These are phyloP conservation scores for Hanseniaspora occidentalis DNA, from an alignment of 805 yeast genomes.

Conservation along the genomic window DNA sequence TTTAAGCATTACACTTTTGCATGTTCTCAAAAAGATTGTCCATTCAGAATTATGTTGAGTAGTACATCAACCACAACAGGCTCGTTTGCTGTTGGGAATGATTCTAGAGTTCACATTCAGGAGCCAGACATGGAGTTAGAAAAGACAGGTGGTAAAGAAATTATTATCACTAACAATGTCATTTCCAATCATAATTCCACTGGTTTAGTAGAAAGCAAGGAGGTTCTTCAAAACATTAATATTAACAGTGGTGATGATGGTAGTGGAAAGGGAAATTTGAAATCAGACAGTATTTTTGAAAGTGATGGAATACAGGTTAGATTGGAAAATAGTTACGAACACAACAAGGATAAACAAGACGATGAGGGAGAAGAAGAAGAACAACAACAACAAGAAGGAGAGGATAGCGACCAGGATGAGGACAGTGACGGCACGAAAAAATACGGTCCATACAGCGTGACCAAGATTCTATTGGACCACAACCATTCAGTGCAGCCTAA, in stretches of 20 bases:
- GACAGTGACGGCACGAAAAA: neutral
- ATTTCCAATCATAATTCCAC: too few species aligned
- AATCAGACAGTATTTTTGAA: neutral
- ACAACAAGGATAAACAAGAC: neutral
- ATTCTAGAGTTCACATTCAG: too few species aligned
- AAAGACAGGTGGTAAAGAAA: too few species aligned
- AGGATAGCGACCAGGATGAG: neutral
- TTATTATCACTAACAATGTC: too few species aligned
- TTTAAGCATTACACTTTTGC: slow-evolving; percentile 26
- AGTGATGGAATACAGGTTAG: slow-evolving; percentile 3
- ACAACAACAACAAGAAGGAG: neutral
- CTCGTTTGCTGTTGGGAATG: too few species aligned
- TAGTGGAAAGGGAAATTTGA: neutral
- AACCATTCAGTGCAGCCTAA: slow-evolving; percentile 24
- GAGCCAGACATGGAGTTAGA: neutral
- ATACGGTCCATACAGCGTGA: slow-evolving; percentile 23
- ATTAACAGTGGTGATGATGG: neutral
- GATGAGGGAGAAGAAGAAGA: neutral
- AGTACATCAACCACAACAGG: too few species aligned
- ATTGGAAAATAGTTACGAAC: slow-evolving; percentile 7
- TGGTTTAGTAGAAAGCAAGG: too few species aligned
- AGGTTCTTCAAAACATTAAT: too few species aligned
- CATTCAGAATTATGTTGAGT: slow-evolving; percentile 22
- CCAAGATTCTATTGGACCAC: slow-evolving; percentile 25
- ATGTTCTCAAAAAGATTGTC: slow-evolving; percentile 23